Evolutionary conservation across 768 basidiomycete genomes (phyloP).

Genomic region (Panaeolus papilionaceus): DNA sequence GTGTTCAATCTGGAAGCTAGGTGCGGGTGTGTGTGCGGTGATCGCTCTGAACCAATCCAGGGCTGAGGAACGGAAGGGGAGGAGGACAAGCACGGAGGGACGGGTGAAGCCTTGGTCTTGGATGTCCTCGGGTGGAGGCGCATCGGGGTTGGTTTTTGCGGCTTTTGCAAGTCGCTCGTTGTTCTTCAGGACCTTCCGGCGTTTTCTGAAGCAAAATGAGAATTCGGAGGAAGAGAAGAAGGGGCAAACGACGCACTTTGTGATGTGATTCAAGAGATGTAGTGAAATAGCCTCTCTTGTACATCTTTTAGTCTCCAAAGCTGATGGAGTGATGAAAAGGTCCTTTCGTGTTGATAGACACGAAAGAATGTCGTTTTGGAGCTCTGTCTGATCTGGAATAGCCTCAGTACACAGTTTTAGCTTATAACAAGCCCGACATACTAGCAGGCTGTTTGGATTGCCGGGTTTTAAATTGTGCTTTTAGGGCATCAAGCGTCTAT

Average conservation of each 20-base stretch:
- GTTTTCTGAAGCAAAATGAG: constrained; percentile 64
- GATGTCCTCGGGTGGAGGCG: constrained; percentile 70
- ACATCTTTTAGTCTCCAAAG: constrained; percentile 66
- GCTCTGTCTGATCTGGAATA: constrained; percentile 49
- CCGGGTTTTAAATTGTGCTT: constrained; percentile 56
- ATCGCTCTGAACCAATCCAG: constrained; percentile 84
- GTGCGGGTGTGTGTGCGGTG: constrained; percentile 73
- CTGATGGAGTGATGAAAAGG: constrained; percentile 71
- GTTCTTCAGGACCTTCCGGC: constrained; percentile 88
- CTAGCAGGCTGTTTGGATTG: constrained; percentile 62
- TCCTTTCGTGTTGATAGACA: constrained; percentile 74
- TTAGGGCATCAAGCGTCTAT: constrained; percentile 65
- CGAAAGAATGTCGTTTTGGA: constrained; percentile 76
- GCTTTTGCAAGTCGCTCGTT: constrained; percentile 89
- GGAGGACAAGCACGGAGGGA: constrained; percentile 89
- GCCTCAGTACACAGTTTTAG: not conserved
- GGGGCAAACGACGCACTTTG: constrained; percentile 64
- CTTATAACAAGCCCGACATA: constrained; percentile 31
- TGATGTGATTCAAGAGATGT: constrained; percentile 88
- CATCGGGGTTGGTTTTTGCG: constrained; percentile 57
- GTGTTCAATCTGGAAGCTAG: constrained; percentile 87
- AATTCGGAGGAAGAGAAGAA: not conserved
- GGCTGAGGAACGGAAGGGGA: constrained; percentile 93
- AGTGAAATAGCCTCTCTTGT: constrained; percentile 75
- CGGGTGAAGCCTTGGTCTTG: constrained; percentile 99